A percentile compares a stretch with the other conserved stretches of the same genome.
Conservation (phyloP, 257 asterid species). For the Nicotiana undulata region DNA sequence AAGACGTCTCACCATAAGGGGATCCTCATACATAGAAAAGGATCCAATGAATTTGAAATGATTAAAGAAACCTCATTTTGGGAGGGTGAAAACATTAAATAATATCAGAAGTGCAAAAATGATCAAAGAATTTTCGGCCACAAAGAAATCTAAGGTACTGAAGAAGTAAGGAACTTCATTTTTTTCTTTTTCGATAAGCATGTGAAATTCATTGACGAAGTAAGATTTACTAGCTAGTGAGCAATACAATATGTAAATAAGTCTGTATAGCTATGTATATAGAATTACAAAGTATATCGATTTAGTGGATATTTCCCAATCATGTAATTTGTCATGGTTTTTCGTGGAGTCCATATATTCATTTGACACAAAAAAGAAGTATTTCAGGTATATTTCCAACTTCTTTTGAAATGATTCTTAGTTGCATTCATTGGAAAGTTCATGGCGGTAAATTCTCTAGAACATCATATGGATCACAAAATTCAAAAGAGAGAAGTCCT, state of each 20-base stretch:
- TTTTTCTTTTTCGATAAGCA: not conserved
- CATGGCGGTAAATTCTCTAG: not conserved
- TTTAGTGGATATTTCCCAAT: not conserved
- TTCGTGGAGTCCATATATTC: not conserved
- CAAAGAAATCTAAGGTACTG: not conserved
- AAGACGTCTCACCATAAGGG: not conserved
- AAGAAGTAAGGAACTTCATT: not conserved
- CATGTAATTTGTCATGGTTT: not conserved
- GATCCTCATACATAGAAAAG: not conserved
- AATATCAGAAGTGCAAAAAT: not conserved
- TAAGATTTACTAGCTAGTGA: not conserved
- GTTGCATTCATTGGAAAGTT: not conserved
- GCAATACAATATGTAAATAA: not conserved
- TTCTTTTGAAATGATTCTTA: not conserved
- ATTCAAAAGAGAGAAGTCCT: not conserved
- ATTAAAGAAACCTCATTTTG: not conserved
- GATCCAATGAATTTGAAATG: not conserved
- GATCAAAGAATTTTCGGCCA: not conserved
- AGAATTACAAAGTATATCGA: not conserved
- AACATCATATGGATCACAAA: not conserved
- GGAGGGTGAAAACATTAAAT: not conserved
- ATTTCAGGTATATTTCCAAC: not conserved
- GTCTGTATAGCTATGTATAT: not conserved
- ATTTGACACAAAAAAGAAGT: not conserved
- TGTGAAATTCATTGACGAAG: not conserved